Percentiles rank a stretch among this genome's conserved stretches.
phyloP scores from a whole-genome alignment of 1,284 basidiomycete species.

The Pholiota adiposa region DNA sequence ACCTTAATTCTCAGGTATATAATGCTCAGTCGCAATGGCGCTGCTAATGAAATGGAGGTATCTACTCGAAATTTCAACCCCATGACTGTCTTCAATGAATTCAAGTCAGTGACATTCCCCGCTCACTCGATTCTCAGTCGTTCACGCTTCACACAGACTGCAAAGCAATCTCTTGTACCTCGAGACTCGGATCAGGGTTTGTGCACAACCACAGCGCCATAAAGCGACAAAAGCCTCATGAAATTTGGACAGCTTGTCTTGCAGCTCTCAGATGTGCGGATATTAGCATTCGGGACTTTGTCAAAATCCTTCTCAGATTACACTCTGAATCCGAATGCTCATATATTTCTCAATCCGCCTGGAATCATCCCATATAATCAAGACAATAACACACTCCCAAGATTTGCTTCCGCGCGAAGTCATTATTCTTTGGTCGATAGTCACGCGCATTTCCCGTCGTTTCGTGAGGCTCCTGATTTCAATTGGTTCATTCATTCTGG shows the following conservation, averaged over 20 bases:
- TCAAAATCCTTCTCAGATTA: conserved; percentile 58
- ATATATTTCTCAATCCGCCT: conserved; percentile 67
- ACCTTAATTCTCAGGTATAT: conserved; percentile 57
- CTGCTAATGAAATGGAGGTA: conserved; percentile 69
- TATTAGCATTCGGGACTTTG: conserved; percentile 71
- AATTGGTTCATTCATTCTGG: not conserved
- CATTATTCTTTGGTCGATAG: conserved; percentile 33
- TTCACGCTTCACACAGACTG: conserved; percentile 40
- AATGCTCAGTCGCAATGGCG: conserved; percentile 72
- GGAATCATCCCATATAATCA: conserved; percentile 47
- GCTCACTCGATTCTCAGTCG: not conserved
- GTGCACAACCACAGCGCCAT: conserved; percentile 24
- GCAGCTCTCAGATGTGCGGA: conserved; percentile 71
- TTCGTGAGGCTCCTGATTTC: conserved; percentile 22
- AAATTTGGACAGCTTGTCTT: conserved; percentile 57
- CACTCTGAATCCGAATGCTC: conserved; percentile 67
- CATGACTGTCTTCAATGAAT: conserved; percentile 65
- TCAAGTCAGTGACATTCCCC: conserved; percentile 54
- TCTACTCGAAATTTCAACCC: conserved; percentile 72
- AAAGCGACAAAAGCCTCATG: not conserved
- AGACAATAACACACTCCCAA: conserved; percentile 22
- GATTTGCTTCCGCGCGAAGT: conserved; percentile 22
- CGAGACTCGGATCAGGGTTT: conserved; percentile 62
- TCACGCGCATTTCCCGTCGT: conserved; percentile 46
- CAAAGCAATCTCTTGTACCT: conserved; percentile 68